Percentiles rank a stretch among this genome's conserved stretches.
Conservation (phyloP, 2,329 filamentous ascomycete genomes). For the Diaporthe sp. region DNA sequence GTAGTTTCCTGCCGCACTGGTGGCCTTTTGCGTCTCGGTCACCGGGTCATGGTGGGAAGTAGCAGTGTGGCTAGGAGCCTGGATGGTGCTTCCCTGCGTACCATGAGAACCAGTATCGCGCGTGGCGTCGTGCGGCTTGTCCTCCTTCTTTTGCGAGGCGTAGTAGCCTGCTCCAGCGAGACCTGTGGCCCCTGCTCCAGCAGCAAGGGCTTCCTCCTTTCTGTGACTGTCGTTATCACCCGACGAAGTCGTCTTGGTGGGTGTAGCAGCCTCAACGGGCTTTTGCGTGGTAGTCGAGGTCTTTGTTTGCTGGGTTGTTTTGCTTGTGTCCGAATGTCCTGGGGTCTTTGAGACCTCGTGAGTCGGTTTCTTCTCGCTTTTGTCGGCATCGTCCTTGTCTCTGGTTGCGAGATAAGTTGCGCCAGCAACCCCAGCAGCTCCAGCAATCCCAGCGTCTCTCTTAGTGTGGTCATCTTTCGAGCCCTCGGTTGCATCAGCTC, state of each 20-base stretch:
- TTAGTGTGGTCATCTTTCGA: background rate
- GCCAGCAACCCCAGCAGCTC: slow-evolving; percentile 10
- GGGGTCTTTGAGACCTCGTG: background rate
- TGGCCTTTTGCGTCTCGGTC: slow-evolving; percentile 7
- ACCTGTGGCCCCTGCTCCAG: slow-evolving; percentile 29
- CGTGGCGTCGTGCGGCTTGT: background rate
- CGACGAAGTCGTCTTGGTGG: background rate
- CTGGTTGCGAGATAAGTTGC: slow-evolving; percentile 21
- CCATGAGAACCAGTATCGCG: background rate
- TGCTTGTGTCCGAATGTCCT: background rate
- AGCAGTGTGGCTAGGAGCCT: background rate
- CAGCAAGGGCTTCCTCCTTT: slow-evolving; percentile 17
- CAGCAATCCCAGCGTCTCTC: background rate
- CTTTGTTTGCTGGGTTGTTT: background rate
- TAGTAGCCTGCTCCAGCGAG: slow-evolving; percentile 31
- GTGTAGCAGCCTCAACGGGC: background rate
- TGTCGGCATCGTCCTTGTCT: slow-evolving; percentile 2
- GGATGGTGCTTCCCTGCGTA: background rate
- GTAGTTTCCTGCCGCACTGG: slow-evolving; percentile 34
- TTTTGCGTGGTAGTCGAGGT: background rate
- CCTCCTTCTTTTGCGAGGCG: background rate
- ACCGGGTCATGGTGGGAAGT: slow-evolving; percentile 7
- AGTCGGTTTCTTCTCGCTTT: background rate
- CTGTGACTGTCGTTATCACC: slow-evolving; percentile 4
- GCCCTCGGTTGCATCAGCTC: background rate